Conservation (phyloP, 169 alveolate species). For the Eimeria necatrix region DNA sequence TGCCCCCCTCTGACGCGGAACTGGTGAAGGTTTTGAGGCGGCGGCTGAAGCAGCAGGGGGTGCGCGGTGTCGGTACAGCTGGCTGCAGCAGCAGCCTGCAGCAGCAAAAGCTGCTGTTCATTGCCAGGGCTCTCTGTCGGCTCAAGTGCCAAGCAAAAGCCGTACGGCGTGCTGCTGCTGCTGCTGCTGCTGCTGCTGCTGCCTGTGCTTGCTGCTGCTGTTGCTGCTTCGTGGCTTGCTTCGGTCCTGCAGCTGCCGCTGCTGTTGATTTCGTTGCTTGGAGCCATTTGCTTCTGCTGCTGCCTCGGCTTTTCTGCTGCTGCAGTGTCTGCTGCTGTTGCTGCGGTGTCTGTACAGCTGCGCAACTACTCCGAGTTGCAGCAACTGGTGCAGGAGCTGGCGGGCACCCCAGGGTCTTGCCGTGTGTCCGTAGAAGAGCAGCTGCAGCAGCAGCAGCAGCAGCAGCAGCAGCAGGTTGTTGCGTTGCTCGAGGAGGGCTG, state of each 20-base stretch:
- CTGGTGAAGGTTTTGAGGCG: neutral
- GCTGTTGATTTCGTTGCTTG: too few species aligned
- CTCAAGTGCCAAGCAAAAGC: slow-evolving; percentile 52
- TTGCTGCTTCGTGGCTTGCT: neutral
- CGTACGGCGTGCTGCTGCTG: slow-evolving; percentile 48
- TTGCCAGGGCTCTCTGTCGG: slow-evolving; percentile 12
- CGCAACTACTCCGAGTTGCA: slow-evolving; percentile 49
- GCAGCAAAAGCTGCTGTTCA: slow-evolving; percentile 65
- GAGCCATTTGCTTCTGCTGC: too few species aligned
- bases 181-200: slow-evolving; percentile 54
- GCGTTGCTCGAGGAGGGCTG: slow-evolving; percentile 47
- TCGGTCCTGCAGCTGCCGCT: neutral
- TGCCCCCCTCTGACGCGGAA: slow-evolving; percentile 48
- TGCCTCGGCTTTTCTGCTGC: neutral
- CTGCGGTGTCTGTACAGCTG: slow-evolving; percentile 12
- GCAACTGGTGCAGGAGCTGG: slow-evolving; percentile 38
- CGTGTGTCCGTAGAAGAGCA: slow-evolving; percentile 17
- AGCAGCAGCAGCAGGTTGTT: slow-evolving; percentile 68
- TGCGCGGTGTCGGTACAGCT: neutral
- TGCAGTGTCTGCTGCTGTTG: neutral
- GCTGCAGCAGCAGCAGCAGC: slow-evolving; percentile 71
- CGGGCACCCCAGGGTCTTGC: neutral
- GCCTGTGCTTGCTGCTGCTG: slow-evolving; percentile 2
- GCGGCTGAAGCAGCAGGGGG: slow-evolving; percentile 58
- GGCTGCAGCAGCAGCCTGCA: slow-evolving; percentile 77